Base-by-base conservation (phyloP, 148 eudicot species). In the Talinum fruticosum region DNA sequence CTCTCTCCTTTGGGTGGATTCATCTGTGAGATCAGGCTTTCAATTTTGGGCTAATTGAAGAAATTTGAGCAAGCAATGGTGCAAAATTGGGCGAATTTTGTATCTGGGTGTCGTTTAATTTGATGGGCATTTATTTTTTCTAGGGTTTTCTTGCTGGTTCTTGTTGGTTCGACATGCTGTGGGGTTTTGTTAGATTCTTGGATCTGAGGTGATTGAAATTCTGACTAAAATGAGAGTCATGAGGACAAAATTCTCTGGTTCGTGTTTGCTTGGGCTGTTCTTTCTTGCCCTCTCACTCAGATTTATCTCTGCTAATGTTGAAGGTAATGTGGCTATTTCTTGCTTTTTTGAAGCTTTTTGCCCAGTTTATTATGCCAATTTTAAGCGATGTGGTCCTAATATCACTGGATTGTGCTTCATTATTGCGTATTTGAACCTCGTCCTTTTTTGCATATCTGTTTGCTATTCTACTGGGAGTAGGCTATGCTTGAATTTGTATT, bases 271-370 rank as follows among this genome's bases (percentile, higher is more conserved):
- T 32, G 80, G 84, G 85, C 45, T 84, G 69, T 73, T 84, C 75
- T 74, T 80, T 75, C 71, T 81, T 78, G 54, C 85, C 28, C 83
- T 80, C 74, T 69, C 84, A 44, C 36, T 88, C 69, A 83, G 66
- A 62, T 57, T 83, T 54, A 80, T 85, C 53, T 82, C 75, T 85
- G 91, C 84, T 71, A 90, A 90, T 80, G 83, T 88, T 74, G 94
- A 90, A 90, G 94, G 94, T 86, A 68, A 78, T 66, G 38, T 35
- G 45, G 45, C n/a, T n/a, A n/a, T 71, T 6, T 77, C 29, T 73
- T 38, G 18, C 62, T 16, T 59, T 65, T 38, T 24, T 26, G 76
- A 16, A 19, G 62, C n/a, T 54, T 1, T 54, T 54, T 1, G 4
- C 24, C 26, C 16, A 44, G 7, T 73, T 21, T 23, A 66, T 35